Evolutionary conservation across 441 rosid genomes (phyloP), one percentile per base, ranked within the genome.

Genomic region (Jatropha multifida): DNA sequence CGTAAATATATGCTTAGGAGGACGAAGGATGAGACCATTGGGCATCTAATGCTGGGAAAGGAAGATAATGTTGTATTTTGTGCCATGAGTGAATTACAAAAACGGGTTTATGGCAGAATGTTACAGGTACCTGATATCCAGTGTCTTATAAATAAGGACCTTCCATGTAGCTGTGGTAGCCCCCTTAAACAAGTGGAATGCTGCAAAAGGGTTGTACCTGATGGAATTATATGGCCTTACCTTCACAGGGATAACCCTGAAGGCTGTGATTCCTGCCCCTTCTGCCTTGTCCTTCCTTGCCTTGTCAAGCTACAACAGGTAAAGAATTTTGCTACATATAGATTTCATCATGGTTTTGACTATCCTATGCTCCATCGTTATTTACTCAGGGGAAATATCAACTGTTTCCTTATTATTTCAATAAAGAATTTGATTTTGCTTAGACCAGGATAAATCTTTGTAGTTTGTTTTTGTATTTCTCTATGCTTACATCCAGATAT

Each of bases 41-140:
- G 97, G 12, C 97, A 90, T 87, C 87, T 93, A 69, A 87, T 95
- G 99, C 86, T 93, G 96, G 99, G 99, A 65, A 95, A 95, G 84
- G 99, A 95, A 85, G 99, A 95, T 81, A 95, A 95, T 75, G 97
- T 92, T 8, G 93, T 95, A 40, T 95, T 95, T 67, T 95, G 99
- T 77, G 86, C 94, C 69, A 95, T 95, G 99, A 93, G 99, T 69
- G 92, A 88, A 79, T 70, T 95, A 79, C 96, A 93, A 79, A 95
- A 86, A 75, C 88, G 95, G 46, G 96, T 86, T 9, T 95, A 93
- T 77, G 80, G 80, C 75, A 89, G 98, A 87, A 90, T 89, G 92
- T 61, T 95, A 75, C 94, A 89, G 75, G 84, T 90, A 61, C 97
- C 98, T 23, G 99, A 95, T 10, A 72, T 93, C 72, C 97, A 90